These are phyloP conservation scores for Daldinia concentrica DNA, from an alignment of 495 filamentous ascomycete species.

Conservation along the genomic window DNA sequence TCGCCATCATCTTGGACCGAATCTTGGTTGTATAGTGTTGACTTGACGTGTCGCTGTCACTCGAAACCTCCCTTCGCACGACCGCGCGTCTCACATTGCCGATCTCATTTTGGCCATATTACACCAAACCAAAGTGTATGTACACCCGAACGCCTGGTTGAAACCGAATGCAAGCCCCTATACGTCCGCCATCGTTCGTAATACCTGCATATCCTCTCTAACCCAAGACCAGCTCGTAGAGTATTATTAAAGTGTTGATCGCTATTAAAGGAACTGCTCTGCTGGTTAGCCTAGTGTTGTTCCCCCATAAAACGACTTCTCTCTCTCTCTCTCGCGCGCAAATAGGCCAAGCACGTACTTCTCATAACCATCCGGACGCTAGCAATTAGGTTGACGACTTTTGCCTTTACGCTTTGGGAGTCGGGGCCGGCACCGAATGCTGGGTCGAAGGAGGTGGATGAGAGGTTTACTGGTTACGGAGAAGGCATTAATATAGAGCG, in stretches of 20 bases:
- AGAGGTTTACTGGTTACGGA: conserved; percentile 79
- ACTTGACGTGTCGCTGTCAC: conserved; percentile 7
- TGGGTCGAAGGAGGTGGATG: conserved; percentile 69
- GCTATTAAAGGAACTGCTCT: conserved; percentile 87
- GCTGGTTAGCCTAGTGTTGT: conserved; percentile 11
- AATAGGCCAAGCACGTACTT: conserved; percentile 67
- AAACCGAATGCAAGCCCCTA: conserved; percentile 28
- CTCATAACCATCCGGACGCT: conserved; percentile 93
- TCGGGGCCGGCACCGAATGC: conserved; percentile 78
- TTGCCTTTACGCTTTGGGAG: conserved; percentile 79
- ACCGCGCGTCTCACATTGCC: neutral
- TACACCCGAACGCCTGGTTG: conserved; percentile 37
- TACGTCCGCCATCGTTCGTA: conserved; percentile 17
- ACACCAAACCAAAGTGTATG: conserved; percentile 25
- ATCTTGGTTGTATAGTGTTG: conserved; percentile 3
- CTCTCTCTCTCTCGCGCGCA: no score
- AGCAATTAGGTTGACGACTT: conserved; percentile 86
- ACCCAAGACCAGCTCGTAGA: conserved; percentile 88
- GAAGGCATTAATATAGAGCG: neutral
- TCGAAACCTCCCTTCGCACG: conserved; percentile 1
- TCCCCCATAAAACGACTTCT: neutral
- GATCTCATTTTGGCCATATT: conserved; percentile 21
- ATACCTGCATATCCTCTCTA: conserved; percentile 45
- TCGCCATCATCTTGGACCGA: conserved; percentile 3
- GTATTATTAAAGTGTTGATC: conserved; percentile 88